Conservation (phyloP, 2,329 filamentous ascomycete genomes). For the Pezizomycotina sp. region DNA sequence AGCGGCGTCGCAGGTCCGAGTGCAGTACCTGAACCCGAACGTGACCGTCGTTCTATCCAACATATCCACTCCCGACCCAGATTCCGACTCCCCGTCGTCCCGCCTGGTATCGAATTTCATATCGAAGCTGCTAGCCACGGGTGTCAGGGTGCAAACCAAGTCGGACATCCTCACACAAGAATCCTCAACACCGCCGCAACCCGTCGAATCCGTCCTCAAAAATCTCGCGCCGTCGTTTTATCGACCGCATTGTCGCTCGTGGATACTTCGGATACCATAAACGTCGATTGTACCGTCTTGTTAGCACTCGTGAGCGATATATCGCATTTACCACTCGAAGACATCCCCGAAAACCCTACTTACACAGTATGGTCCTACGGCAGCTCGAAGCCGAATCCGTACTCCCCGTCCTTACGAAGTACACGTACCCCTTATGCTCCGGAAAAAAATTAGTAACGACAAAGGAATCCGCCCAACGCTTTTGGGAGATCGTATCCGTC, state of each 20-base stretch:
- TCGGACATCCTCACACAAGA: conserved; percentile 20
- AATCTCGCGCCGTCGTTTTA: too few species aligned
- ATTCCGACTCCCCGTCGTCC: conserved; percentile 31
- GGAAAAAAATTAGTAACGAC: conserved; percentile 48
- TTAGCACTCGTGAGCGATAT: conserved; percentile 59
- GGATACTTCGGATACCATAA: conserved; percentile 36
- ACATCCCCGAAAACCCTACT: conserved; percentile 29
- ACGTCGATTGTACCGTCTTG: conserved; percentile 53
- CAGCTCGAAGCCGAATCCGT: conserved; percentile 49
- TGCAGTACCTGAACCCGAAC: conserved; percentile 43
- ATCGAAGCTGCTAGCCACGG: conserved; percentile 20
- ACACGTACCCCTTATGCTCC: conserved; percentile 46
- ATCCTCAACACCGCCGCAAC: conserved; percentile 17
- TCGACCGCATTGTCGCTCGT: too few species aligned
- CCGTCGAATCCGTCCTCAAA: too few species aligned
- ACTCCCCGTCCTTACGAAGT: conserved; percentile 42
- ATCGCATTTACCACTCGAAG: conserved; percentile 36
- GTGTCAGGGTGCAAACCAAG: conserved; percentile 21
- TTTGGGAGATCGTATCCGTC: conserved; percentile 47
- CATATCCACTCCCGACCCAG: conserved; percentile 29
- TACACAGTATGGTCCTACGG: conserved; percentile 42
- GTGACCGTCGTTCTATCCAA: conserved; percentile 46
- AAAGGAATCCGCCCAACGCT: conserved; percentile 45
- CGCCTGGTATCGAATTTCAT: conserved; percentile 34
- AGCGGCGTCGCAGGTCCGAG: conserved; percentile 40